Conservation (phyloP, 768 basidiomycete genomes). For the Leucogyrophana mollusca region DNA sequence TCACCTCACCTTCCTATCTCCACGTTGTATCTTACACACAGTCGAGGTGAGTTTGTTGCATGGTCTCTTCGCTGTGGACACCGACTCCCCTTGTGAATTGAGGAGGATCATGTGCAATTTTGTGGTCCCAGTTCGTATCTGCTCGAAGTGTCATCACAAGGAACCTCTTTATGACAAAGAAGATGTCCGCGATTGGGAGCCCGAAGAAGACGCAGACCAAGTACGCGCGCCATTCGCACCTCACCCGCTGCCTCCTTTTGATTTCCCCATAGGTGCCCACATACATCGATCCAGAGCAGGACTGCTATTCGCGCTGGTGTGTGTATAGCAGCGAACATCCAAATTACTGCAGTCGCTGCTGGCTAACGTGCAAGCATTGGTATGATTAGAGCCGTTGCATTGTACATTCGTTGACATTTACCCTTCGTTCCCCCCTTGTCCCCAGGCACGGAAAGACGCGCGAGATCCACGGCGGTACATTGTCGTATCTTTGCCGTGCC, state of each 20-base stretch:
- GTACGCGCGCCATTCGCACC: slow-evolving; percentile 5
- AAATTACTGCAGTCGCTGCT: slow-evolving; percentile 19
- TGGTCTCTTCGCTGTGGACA: not conserved
- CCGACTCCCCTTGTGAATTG: not conserved
- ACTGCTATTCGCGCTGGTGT: slow-evolving; percentile 29
- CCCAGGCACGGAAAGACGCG: no score
- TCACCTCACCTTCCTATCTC: no score
- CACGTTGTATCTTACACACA: no score
- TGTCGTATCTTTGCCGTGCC: no score
- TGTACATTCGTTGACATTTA: no score
- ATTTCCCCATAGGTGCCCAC: slow-evolving; percentile 9
- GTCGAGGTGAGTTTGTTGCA: no score
- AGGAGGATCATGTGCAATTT: slow-evolving; percentile 27
- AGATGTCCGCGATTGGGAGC: slow-evolving; percentile 15
- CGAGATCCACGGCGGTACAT: no score
- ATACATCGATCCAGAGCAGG: slow-evolving; percentile 31
- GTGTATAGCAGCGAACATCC: slow-evolving; percentile 29
- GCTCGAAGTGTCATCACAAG: slow-evolving; percentile 23
- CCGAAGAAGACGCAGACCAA: slow-evolving; percentile 12
- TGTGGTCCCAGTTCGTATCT: slow-evolving; percentile 28
- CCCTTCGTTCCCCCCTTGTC: no score
- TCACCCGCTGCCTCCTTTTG: not conserved
- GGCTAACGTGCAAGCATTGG: slow-evolving; percentile 28
- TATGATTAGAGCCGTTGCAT: no score
- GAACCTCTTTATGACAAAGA: slow-evolving; percentile 25